These are phyloP conservation scores for Myxozyma mucilagina DNA, from an alignment of 805 yeast species.

Conservation along the genomic window DNA sequence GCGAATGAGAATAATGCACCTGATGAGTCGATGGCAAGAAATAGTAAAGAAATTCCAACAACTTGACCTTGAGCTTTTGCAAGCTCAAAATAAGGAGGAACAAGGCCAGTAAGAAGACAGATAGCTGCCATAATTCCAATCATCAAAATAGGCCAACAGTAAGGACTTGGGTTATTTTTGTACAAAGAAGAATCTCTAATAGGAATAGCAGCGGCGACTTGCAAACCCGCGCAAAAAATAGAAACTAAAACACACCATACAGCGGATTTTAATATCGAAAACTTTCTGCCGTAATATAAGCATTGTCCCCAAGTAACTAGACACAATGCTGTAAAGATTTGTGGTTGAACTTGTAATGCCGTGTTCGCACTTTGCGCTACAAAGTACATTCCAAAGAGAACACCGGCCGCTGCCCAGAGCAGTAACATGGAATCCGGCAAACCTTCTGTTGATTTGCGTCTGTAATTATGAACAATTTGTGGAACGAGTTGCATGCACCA, in stretches of 20 bases:
- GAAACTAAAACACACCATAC: constrained; percentile 45
- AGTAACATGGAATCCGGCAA: constrained; percentile 86
- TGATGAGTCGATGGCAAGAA: constrained; percentile 68
- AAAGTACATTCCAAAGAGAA: constrained; percentile 87
- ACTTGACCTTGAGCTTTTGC: constrained; percentile 79
- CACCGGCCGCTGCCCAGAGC: constrained; percentile 75
- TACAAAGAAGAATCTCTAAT: constrained; percentile 38
- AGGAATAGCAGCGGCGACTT: constrained; percentile 71
- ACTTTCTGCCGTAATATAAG: constrained; percentile 50
- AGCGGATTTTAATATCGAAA: constrained; percentile 42
- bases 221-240: constrained; percentile 55
- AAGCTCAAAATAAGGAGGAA: constrained; percentile 88
- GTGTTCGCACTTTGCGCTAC: constrained; percentile 67
- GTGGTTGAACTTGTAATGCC: constrained; percentile 86
- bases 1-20: constrained; percentile 82
- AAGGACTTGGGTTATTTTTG: constrained; percentile 46
- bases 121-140: constrained; percentile 81
- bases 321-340: constrained; percentile 71
- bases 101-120: constrained; percentile 68
- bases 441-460: constrained; percentile 78
- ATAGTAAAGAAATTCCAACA: constrained; percentile 83
- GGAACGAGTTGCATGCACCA: constrained; percentile 94
- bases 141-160: constrained; percentile 72
- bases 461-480: constrained; percentile 73
- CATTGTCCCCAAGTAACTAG: constrained; percentile 66